Percentiles rank a stretch among this genome's conserved stretches.
Evolutionary conservation across 306 rosid genomes (phyloP).

Genomic region (Quercus agrifolia): DNA sequence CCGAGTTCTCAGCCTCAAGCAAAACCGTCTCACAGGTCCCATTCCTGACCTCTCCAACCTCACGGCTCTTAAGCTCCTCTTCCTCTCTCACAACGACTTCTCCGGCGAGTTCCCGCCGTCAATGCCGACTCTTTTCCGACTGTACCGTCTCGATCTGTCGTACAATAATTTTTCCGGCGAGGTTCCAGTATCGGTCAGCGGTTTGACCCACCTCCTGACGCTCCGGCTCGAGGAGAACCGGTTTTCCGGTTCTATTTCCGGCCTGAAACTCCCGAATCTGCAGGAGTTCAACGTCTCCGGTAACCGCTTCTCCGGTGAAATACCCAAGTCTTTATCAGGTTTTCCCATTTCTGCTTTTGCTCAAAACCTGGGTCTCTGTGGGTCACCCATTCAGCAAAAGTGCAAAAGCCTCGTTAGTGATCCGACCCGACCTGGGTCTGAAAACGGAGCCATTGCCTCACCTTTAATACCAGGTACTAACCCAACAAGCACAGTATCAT

Average conservation of each 20-base stretch:
- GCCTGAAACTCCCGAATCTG: slow-evolving; percentile 39
- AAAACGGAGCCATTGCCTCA: slow-evolving; percentile 62
- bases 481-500: slow-evolving; percentile 39
- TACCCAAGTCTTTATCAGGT: slow-evolving; percentile 53
- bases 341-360: slow-evolving; percentile 56
- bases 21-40: slow-evolving; percentile 56
- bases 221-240: slow-evolving; percentile 57
- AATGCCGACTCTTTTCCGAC: slow-evolving; percentile 39
- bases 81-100: slow-evolving; percentile 56
- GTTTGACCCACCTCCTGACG: slow-evolving; percentile 58
- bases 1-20: slow-evolving; percentile 75
- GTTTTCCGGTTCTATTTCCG: slow-evolving; percentile 50
- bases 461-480: slow-evolving; percentile 40
- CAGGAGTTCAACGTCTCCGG: slow-evolving; percentile 67
- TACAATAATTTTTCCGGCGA: slow-evolving; percentile 59
- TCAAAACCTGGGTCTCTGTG: slow-evolving; percentile 56
- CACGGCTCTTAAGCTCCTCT: slow-evolving; percentile 57
- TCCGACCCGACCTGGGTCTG: slow-evolving; percentile 70
- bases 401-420: slow-evolving; percentile 34
- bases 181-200: slow-evolving; percentile 46
- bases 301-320: slow-evolving; percentile 51
- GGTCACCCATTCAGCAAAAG: slow-evolving; percentile 42
- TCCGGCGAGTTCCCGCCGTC: slow-evolving; percentile 60
- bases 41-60: slow-evolving; percentile 65
- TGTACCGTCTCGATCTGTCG: slow-evolving; percentile 85